Percentiles rank a stretch among this genome's conserved stretches.
phyloP scores from a whole-genome alignment of 306 rosid genomes.

The Pyrus bretschneideri region DNA sequence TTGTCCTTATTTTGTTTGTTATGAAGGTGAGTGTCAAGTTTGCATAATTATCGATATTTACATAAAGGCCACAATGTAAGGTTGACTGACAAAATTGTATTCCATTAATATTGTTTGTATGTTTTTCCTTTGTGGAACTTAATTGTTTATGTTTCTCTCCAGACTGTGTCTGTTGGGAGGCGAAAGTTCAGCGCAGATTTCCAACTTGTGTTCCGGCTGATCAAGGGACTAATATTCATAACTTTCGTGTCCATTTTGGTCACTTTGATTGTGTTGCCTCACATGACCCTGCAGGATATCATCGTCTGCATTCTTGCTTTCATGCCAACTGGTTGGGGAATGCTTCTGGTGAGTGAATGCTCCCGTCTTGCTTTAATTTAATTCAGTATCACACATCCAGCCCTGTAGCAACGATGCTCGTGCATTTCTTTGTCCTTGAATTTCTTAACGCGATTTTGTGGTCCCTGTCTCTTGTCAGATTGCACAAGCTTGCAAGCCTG shows the following conservation, averaged over 20 bases:
- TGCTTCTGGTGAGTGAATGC: conserved; percentile 63
- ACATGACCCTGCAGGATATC: conserved; percentile 80
- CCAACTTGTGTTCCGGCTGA: conserved; percentile 86
- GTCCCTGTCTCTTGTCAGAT: conserved; percentile 42
- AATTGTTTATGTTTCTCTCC: conserved; percentile 12
- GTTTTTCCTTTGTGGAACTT: not conserved
- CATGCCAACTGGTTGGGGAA: conserved; percentile 99
- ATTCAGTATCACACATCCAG: not conserved
- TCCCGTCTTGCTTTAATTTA: not conserved
- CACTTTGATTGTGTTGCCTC: conserved; percentile 76
- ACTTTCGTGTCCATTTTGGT: conserved; percentile 74
- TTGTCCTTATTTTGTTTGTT: conserved; percentile 67
- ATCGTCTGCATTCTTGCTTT: conserved; percentile 95
- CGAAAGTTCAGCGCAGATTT: conserved; percentile 81
- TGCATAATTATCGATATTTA: not conserved
- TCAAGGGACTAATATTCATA: conserved; percentile 85
- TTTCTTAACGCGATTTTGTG: not conserved
- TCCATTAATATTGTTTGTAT: not conserved
- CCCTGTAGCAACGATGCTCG: not conserved
- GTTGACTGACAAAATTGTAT: not conserved
- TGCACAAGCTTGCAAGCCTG: conserved; percentile 80
- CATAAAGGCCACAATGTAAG: not conserved
- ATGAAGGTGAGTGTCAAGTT: conserved; percentile 69
- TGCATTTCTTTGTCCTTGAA: not conserved
- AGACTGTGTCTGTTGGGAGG: conserved; percentile 92